Evolutionary conservation across 371 early-diverging fungal genomes (phyloP), one percentile per base, ranked within the genome.

Genomic region (Mucor irregularis): DNA sequence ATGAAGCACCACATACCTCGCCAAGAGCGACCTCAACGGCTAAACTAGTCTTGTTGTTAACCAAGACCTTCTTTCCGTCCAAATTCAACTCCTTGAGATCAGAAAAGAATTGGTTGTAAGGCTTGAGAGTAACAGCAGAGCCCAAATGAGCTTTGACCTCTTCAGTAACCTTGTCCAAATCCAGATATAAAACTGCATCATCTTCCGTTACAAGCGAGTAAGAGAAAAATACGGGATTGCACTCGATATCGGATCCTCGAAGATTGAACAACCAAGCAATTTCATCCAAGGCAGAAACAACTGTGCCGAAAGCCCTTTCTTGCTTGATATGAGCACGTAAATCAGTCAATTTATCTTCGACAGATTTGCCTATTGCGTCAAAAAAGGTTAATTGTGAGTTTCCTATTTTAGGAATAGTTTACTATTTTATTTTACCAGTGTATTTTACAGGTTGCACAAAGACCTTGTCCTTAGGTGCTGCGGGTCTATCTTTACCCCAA

Each of bases 161-260:
- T 22, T 82, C 78, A 28, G 83, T 69, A 33, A 98, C 53, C 64
- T 95, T 93, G 17, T 68, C 66, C 5, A 80, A 71, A 60, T 97
- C 89, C 5, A 95, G 79, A 68, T 92, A 99, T 7, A 99, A 80
- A 40, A 80, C 73, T 33, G 81, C 88, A 13, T 80, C 76, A 45
- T 79, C 68, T 47, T 70, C 63, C 19, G 94, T 90, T 28, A 99
- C 74, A 21, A 92, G 56, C 5, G 93, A 84, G 73, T 96, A 99
- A 4, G 98, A 76, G 68, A 95, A 97, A 71, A 99, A 99, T n/a
- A 99, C 95, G 1, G 99, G 98, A 73, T 99, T 99, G 81, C 91
- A 99, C 34, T 83, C 80, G 56, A 99, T 93, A 71, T 99, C 99
- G 9, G 85, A 88, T 16, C 99, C 99, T 59, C 99, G 90, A 54